These are phyloP conservation scores for Pachysandra terminalis DNA, from an alignment of 164 flowering plant species.

Conservation along the genomic window DNA sequence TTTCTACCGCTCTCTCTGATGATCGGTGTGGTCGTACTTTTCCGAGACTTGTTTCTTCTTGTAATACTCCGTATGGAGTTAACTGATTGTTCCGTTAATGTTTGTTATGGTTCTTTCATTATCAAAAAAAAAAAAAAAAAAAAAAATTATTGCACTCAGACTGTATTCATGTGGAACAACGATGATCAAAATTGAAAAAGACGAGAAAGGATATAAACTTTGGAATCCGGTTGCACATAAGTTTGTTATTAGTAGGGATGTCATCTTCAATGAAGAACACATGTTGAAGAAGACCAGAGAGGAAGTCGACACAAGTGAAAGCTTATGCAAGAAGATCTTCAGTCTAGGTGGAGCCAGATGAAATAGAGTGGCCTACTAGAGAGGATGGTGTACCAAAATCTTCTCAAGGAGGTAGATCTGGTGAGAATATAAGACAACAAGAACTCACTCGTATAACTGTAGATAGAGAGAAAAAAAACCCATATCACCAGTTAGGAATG, in stretches of 20 bases:
- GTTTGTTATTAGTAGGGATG: not conserved
- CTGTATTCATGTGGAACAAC: too few species aligned
- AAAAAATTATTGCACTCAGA: too few species aligned
- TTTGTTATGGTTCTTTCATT: too few species aligned
- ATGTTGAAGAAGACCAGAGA: not conserved
- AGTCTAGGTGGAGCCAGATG: not conserved
- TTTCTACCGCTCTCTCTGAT: too few species aligned
- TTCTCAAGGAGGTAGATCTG: not conserved
- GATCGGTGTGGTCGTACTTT: too few species aligned
- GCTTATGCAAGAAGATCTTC: not conserved
- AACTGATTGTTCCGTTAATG: too few species aligned
- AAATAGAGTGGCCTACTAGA: not conserved
- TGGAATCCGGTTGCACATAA: not conserved
- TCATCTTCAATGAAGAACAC: not conserved
- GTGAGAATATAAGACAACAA: not conserved
- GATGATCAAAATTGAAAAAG: too few species aligned
- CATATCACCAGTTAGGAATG: not conserved
- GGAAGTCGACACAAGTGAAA: not conserved
- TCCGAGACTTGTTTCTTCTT: too few species aligned
- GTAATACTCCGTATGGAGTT: too few species aligned
- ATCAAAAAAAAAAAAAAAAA: too few species aligned
- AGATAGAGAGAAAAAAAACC: not conserved
- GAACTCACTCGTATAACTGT: not conserved
- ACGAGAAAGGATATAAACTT: constrained; percentile 1
- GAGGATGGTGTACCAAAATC: not conserved